Base-by-base conservation (phyloP, 2,329 filamentous ascomycete genomes). In the Ophiostoma himal-ulmi region DNA sequence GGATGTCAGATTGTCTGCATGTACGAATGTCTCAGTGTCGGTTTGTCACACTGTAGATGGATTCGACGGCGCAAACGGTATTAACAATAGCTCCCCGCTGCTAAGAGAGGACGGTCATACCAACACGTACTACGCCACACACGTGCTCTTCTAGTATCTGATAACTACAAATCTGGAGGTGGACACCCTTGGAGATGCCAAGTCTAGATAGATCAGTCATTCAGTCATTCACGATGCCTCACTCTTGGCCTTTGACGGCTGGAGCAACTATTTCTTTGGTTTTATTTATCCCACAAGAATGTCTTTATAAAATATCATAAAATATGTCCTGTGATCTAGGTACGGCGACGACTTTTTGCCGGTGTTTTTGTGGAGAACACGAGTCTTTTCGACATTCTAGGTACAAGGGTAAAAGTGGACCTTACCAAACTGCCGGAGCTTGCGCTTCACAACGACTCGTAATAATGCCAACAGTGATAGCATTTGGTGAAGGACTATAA, bases 161-260 rank as follows among this genome's bases (percentile, higher is more conserved):
- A 52, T 73, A 30, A 14, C 4, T 4, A 41, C 37, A 1, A 30
- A 3, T 1, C 67, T 72, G n/a, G 17, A 7, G 7, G 54, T 37
- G 11, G 60, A 44, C 14, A 60, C 52, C 34, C 17, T 36, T 34
- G 44, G 4, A 44, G 39, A 30, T 30, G 30, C 20, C 3, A 7
- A 2, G 20, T 48, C 22, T n/a, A 13, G 3, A 3, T 6, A 20
- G 30, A 65, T 62, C 54, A 34, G 34, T 11, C 64, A 67, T 5
- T 13, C 11, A 10, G 65, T 30, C 69, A 71, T 70, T 41, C 69
- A 65, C 57, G 70, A 71, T 70, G 66, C 60, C 44, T 71, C 71
- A 17, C 60, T 62, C 20, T 65, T 72, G 13, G 62, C 71, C 34
- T 71, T 70, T 68, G 39, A 34, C 68, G 68, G 68, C 52, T 57